Evolutionary conservation across 352 stramenopile genomes (phyloP), one percentile per base, ranked within the genome.

Genomic region (Phytophthora syringae): DNA sequence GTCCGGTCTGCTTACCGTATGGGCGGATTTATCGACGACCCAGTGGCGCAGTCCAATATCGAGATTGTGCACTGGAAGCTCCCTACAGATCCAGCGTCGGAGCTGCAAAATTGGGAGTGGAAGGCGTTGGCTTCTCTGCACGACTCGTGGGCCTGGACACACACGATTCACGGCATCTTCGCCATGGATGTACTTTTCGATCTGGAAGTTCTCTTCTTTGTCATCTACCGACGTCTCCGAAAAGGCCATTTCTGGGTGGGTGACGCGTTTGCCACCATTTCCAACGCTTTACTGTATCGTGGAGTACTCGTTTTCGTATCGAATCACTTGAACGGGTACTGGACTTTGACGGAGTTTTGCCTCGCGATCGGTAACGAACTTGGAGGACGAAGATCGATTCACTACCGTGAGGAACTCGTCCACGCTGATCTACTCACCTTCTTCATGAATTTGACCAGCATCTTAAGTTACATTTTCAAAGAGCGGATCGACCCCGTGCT

Each of bases 111-210:
- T 4, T 78, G 64, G 65, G 30, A 66, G 3, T 82, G 71, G 71
- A 27, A 62, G 16, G 36, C 48, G 1, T 3, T 60, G 10, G 70
- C 60, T 36, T 44, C 53, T 1, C 34, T 83, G 1, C 71, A 55
- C 7, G 74, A 87, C 40, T 76, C 70, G 10, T 87, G 79, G 79
- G 67, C 73, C 2, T 87, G 76, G 79, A 70, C 69, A 7, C 79
- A 85, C 27, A 45, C 21, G 2, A 60, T 84, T 12, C 76, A 87
- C 32, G 25, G 73, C 1, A 56, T 71, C 25, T 80, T 86, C 18
- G 72, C 58, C 0, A 12, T 74, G 9, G 61, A 79, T 12, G 63
- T 66, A 20, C 25, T 79, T 2, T 76, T 80, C 40, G 68, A 69
- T 11, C 34, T 87, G 0, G 18, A 63, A 1, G 44, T 84, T 6